Conservation (phyloP, 1,284 basidiomycete genomes). For the Ustilago trichophora region DNA sequence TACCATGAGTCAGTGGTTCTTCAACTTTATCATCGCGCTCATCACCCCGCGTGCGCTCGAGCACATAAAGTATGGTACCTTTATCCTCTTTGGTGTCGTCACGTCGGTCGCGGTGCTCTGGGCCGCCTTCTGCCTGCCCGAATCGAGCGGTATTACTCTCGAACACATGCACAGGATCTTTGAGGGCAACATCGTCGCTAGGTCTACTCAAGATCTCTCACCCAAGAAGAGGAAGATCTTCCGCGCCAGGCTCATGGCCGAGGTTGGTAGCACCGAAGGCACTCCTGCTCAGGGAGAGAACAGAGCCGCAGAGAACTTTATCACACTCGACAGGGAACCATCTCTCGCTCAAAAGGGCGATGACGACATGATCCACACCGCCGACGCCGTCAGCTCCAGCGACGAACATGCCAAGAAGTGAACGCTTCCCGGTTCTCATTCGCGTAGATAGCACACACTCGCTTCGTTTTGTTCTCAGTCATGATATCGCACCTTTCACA, state of each 20-base stretch:
- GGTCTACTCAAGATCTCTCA: slow-evolving; percentile 52
- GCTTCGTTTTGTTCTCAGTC: no score
- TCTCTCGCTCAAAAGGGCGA: slow-evolving; percentile 23
- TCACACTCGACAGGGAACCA: slow-evolving; percentile 12
- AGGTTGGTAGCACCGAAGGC: slow-evolving; percentile 25
- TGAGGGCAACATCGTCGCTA: slow-evolving; percentile 56
- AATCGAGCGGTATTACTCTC: slow-evolving; percentile 57
- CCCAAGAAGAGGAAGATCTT: slow-evolving; percentile 40
- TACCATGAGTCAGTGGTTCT: slow-evolving; percentile 51
- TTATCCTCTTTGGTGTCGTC: slow-evolving; percentile 54
- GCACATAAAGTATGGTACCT: slow-evolving; percentile 60
- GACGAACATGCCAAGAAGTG: slow-evolving; percentile 14
- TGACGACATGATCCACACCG: slow-evolving; percentile 17
- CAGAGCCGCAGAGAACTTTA: slow-evolving; percentile 1
- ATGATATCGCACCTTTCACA: no score
- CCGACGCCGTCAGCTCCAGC: slow-evolving; percentile 13
- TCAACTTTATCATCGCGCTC: slow-evolving; percentile 61
- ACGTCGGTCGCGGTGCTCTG: slow-evolving; percentile 53
- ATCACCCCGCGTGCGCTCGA: slow-evolving; percentile 57
- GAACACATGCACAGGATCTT: slow-evolving; percentile 59
- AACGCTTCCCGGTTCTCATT: no score
- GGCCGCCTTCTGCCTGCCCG: slow-evolving; percentile 59
- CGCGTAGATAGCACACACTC: no score
- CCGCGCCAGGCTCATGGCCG: slow-evolving; percentile 31
- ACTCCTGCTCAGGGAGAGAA: neutral